Base-by-base conservation (phyloP, 2,329 filamentous ascomycete species). In the Stagonosporopsis cucurbitacearum region DNA sequence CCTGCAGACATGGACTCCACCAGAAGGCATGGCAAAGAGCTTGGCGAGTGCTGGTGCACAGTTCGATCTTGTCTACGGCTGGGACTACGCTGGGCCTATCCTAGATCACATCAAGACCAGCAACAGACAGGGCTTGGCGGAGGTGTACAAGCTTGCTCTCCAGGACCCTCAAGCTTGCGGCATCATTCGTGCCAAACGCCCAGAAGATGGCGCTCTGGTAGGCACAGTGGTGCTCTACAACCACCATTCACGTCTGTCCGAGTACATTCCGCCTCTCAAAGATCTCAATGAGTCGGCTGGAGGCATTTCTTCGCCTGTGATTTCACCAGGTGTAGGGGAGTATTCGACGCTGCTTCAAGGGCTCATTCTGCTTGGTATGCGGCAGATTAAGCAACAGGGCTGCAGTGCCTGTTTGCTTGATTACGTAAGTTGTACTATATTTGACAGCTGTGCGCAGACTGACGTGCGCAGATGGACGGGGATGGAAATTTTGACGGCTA, bases 41-140 rank as follows among this genome's bases (percentile, higher is more conserved):
- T 83, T 96, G 25, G 86, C 91, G 63, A 84, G 85, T 41, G 87
- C 89, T 1, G 88, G 87, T 30, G 86, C 92, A 50, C 87, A 87
- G 66, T 96, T 96, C 67, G 92, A 96, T 66, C 82, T 96, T 35
- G 90, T 96, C 17, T 88, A 92, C 66, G 91, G 91, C 8, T 84
- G 88, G 74, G 89, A 92, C 50, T 91, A 92, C 64, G 85, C 87
- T 9, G 88, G 89, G 11, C 82, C 83, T 3, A 88, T 96, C 30
- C 81, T 96, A 19, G 84, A 86, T 62, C 90, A 94, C 66, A 88
- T 95, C 59, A 87, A 86, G 49, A 84, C 86, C 0, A 87, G 89
- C 74, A 87, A 90, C 36, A 85, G 87, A n/a, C 88, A 90, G 51
- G 91, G 92, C 37, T 84, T 94, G 0, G 81, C 89, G 33, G 91